Evolutionary conservation across 768 basidiomycete species (phyloP), one percentile per base, ranked within the genome.

Genomic region (Solioccasus polychromus): DNA sequence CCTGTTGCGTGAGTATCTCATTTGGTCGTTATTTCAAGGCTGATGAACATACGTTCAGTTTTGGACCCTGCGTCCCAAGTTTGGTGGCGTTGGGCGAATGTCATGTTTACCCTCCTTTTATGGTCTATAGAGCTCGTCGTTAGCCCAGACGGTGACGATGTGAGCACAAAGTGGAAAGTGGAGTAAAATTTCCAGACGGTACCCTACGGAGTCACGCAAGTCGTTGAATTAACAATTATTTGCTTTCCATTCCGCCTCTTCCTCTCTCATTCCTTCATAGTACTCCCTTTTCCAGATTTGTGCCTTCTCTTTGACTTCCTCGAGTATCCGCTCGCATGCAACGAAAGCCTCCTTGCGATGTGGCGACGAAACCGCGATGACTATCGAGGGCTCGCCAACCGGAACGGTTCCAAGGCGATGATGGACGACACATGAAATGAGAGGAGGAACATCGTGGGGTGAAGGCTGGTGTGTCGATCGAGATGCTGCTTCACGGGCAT

Each of bases 271-370:
- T 7, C 80, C 85, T 58, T 84, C 84, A 56, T 93, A 94, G 58
- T 78, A 88, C 61, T 94, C 92, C 56, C 87, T 70, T 71, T 95
- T 94, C 92, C 92, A 95, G 52, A 94, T 86, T 64, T 90, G 91
- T 32, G 77, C 89, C 58, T 79, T 84, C 49, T 67, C 68, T 71
- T 95, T 95, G 45, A 94, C 83, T 47, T 83, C 77, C 63, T 95
- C 92, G n/a, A 95, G 72, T 47, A 93, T 80, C 55, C 71, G 78
- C 64, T 92, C 90, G 62, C 88, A 90, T 15, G 82, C 83, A 41
- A 72, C 65, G 60, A 92, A 92, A 7, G 88, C 83, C 59, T 89
- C 88, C 54, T 80, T 83, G 25, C 92, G 77, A 64, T 92, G 91
- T 7, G 90, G 85, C 10, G 86, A 83, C 3, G 88, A 85, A 4